Base-by-base conservation (phyloP, 192 early-diverging fungal genomes). In the Coemansia sp. region DNA sequence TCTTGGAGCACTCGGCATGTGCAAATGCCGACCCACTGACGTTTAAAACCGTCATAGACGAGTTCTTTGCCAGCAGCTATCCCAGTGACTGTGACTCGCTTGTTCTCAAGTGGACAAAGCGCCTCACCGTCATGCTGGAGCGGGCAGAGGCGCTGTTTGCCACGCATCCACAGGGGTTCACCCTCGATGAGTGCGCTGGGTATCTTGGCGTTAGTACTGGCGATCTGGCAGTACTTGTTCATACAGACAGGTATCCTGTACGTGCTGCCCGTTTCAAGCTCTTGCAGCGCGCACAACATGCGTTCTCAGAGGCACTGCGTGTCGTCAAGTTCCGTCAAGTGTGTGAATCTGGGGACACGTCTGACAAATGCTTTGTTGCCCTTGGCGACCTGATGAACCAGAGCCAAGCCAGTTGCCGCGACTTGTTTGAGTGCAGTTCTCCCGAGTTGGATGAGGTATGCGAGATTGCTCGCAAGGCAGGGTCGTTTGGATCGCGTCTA, bases 381-480 rank as follows among this genome's bases (percentile, higher is more conserved):
- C 82, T 96, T 36, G 96, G 94, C n/a, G 74, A 77, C 11, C 84
- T 98, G 31, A 96, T 98, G 94, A 90, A 95, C 81, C 84, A 85
- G 21, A 94, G 92, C 33, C 96, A 98, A 60, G 81, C 67, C 33
- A 91, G 88, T 36, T 98, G 95, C 77, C 79, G 88, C 38, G 84
- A 89, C 39, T 70, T 89, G 20, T 98, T 90, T 71, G 85, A 95
- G 70, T 98, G 77, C 77, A 95, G 57, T 82, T 90, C 93, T 60
- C 79, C 84, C 31, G 94, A 98, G 73, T 56, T 98, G 18, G 92
- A 98, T 57, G 88, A 92, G 42, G 60, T 98, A 11, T 88, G 87
- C 20, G 39, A 43, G 1, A 69, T 93, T 67, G 88, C 87, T 33
- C 84, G 85, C 36, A 64, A 65, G 9, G 70, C 87, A 13, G 95